Percentiles rank a stretch among this genome's conserved stretches.
phyloP scores from a whole-genome alignment of 306 rosid species.

The Rosa chinensis region DNA sequence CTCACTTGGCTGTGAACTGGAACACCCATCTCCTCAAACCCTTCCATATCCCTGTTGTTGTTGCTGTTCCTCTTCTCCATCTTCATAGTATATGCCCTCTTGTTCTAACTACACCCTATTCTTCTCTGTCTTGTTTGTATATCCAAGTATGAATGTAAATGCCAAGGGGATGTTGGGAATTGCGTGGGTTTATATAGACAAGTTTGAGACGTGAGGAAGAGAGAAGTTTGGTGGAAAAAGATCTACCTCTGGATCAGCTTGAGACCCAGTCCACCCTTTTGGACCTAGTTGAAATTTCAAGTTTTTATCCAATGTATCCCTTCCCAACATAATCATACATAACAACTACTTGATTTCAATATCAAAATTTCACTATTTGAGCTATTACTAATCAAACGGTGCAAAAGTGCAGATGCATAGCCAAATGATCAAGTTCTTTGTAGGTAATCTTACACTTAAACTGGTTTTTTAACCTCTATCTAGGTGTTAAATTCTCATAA shows the following conservation, averaged over 20 bases:
- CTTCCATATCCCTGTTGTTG: slow-evolving; percentile 18
- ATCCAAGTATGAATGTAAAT: not conserved
- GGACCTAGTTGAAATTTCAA: slow-evolving; percentile 43
- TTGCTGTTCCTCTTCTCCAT: slow-evolving; percentile 46
- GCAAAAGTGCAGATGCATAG: not conserved
- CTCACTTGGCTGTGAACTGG: slow-evolving; percentile 72
- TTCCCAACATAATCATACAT: not conserved
- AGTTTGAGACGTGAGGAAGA: slow-evolving; percentile 48
- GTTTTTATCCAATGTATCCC: not conserved
- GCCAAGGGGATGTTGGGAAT: not conserved
- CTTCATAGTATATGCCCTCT: slow-evolving; percentile 13
- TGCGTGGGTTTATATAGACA: slow-evolving; percentile 9
- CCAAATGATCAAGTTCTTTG: not conserved
- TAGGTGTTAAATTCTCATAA: not conserved
- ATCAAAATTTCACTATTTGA: not conserved
- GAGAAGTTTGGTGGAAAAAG: slow-evolving; percentile 53
- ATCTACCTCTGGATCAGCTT: slow-evolving; percentile 32
- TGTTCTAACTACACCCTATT: not conserved
- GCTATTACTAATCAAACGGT: not conserved
- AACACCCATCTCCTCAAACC: slow-evolving; percentile 28
- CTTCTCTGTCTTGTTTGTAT: not conserved
- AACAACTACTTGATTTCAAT: not conserved
- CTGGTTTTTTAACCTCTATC: not conserved
- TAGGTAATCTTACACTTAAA: no score
- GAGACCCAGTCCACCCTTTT: slow-evolving; percentile 39